phyloP scores from a whole-genome alignment of 257 asterid species.

The Jacaranda mimosifolia region DNA sequence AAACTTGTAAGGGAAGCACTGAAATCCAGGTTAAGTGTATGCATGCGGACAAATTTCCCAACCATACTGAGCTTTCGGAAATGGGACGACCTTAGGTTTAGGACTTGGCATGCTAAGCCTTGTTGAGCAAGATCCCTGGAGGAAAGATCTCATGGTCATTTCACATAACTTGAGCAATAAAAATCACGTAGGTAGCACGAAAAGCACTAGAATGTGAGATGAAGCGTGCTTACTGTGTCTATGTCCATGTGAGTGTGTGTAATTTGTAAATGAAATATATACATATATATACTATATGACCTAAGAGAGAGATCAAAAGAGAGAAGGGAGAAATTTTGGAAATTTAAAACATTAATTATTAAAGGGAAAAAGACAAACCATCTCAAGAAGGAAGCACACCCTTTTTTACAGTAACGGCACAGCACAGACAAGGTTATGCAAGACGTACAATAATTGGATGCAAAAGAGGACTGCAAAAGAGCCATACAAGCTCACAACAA shows the following conservation, averaged over 20 bases:
- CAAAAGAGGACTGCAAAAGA: neutral
- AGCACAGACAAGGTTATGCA: neutral
- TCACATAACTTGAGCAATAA: constrained; percentile 15
- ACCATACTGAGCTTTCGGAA: constrained; percentile 83
- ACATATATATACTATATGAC: neutral
- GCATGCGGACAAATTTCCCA: constrained; percentile 70
- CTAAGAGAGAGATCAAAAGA: neutral
- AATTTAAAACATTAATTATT: neutral
- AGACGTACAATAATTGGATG: constrained; percentile 6
- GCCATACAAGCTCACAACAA: constrained; percentile 11
- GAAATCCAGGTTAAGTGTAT: constrained; percentile 82
- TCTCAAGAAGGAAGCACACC: neutral
- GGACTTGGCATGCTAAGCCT: constrained; percentile 79
- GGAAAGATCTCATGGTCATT: constrained; percentile 40
- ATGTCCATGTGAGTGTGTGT: neutral
- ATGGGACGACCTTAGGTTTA: constrained; percentile 79
- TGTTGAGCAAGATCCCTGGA: constrained; percentile 85
- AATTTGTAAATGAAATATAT: neutral
- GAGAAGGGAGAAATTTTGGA: neutral
- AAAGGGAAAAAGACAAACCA: neutral
- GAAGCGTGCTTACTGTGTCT: neutral
- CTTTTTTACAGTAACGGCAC: neutral
- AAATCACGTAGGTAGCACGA: constrained; percentile 8
- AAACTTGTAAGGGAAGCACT: constrained; percentile 85
- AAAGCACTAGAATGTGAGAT: neutral